Evolutionary conservation across 192 early-diverging fungal species (phyloP).

Genomic region (Linnemannia zychae): DNA sequence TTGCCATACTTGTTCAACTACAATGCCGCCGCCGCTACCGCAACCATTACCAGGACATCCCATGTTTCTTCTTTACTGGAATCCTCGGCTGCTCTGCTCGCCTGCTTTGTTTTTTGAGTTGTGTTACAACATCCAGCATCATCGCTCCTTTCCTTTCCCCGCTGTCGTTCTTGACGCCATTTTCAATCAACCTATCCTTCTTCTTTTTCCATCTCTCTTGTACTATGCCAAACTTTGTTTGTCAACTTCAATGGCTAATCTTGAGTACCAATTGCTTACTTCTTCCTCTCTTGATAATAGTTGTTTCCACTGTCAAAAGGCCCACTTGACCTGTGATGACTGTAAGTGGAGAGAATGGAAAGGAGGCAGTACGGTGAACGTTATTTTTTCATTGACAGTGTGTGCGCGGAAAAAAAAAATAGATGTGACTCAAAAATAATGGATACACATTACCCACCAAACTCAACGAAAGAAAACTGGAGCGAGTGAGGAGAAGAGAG

Average conservation of each 20-base stretch:
- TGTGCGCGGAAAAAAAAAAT: slow-evolving; percentile 21
- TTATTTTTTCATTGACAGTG: background rate
- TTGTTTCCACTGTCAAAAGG: slow-evolving; percentile 82
- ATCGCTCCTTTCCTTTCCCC: background rate
- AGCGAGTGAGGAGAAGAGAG: background rate
- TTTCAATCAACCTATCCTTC: background rate
- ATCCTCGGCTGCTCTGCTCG: background rate
- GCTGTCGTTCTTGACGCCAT: slow-evolving; percentile 1
- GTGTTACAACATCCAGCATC: background rate
- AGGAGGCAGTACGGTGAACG: background rate
- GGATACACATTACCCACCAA: background rate
- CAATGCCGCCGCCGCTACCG: background rate
- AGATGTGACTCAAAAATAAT: slow-evolving; percentile 41
- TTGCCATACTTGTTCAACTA: background rate
- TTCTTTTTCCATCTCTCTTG: background rate
- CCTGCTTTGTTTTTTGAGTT: background rate
- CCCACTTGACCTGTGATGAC: slow-evolving; percentile 82
- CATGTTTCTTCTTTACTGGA: background rate
- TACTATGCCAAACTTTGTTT: background rate
- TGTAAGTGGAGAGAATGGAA: slow-evolving; percentile 58
- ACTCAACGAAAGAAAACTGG: background rate
- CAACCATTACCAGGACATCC: background rate
- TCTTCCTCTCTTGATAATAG: slow-evolving; percentile 19
- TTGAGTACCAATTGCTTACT: background rate
- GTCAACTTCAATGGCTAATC: background rate